A percentile compares a stretch with the other conserved stretches of the same genome.
phyloP scores from a whole-genome alignment of 1,139 yeast genomes.

The Trichomonascaceae sp. region DNA sequence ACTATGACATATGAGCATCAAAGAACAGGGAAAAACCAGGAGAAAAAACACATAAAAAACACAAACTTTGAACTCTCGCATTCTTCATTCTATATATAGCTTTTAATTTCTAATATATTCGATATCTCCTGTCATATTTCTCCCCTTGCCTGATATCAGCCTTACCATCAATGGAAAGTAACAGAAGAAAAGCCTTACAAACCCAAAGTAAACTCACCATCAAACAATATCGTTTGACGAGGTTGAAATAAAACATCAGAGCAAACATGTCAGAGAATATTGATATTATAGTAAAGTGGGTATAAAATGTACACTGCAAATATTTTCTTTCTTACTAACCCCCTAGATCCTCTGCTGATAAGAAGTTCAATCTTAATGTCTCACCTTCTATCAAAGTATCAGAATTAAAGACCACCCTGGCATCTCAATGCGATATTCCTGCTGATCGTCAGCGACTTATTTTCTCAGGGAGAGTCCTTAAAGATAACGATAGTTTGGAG shows the following conservation, averaged over 20 bases:
- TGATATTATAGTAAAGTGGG: slow-evolving; percentile 13
- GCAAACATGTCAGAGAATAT: slow-evolving; percentile 7
- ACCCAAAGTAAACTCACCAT: neutral
- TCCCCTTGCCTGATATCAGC: neutral
- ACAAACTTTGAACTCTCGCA: too few relatives aligned
- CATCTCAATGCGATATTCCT: slow-evolving; percentile 55
- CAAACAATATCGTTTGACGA: neutral
- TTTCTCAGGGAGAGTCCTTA: slow-evolving; percentile 88
- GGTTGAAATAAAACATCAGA: neutral
- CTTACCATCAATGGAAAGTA: neutral
- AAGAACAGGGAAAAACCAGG: too few relatives aligned
- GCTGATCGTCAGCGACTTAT: slow-evolving; percentile 78
- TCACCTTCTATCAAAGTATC: slow-evolving; percentile 51
- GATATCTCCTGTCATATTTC: neutral
- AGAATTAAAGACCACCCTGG: slow-evolving; percentile 63
- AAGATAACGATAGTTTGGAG: slow-evolving; percentile 69
- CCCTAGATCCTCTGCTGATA: slow-evolving; percentile 57
- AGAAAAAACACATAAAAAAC: too few relatives aligned
- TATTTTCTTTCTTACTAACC: neutral
- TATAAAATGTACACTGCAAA: neutral
- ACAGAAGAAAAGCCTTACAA: neutral
- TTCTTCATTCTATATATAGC: neutral
- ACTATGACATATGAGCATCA: too few relatives aligned
- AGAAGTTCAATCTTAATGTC: slow-evolving; percentile 63
- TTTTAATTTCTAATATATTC: neutral